phyloP scores from a whole-genome alignment of 2,329 filamentous ascomycete species.

The Alternaria angustiovoidea region DNA sequence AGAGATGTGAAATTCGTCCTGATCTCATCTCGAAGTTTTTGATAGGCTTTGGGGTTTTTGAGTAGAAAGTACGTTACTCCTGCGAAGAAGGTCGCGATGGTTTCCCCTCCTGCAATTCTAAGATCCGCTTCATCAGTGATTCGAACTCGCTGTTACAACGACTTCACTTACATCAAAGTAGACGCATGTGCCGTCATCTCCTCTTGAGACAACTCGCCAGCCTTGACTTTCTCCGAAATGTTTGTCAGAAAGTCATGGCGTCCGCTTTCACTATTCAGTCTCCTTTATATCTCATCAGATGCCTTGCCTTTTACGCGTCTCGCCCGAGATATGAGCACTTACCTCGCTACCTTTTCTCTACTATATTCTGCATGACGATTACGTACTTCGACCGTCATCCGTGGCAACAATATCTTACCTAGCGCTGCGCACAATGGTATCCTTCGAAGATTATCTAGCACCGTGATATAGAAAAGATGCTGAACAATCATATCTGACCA shows the following conservation, averaged over 20 bases:
- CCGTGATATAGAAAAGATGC: neutral
- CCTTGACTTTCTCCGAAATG: neutral
- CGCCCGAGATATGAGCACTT: neutral
- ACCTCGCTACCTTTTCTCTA: neutral
- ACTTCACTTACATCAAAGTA: neutral
- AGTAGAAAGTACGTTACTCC: neutral
- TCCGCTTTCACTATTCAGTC: neutral
- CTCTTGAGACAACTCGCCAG: neutral
- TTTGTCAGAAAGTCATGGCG: constrained; percentile 3
- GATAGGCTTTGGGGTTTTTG: neutral
- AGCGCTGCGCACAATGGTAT: neutral
- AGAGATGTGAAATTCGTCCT: neutral
- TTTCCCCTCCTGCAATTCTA: neutral
- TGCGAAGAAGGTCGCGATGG: neutral
- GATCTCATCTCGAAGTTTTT: neutral
- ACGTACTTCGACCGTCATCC: neutral
- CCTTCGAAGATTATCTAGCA: neutral
- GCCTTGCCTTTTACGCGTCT: rapidly evolving
- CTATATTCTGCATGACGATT: neutral
- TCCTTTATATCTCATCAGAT: neutral
- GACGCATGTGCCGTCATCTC: constrained; percentile 4
- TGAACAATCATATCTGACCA: constrained; percentile 1
- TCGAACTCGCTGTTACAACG: neutral
- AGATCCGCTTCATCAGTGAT: neutral
- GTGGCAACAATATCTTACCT: neutral